These are phyloP conservation scores for Linaria vulgaris DNA, from an alignment of 257 asterid species.

Conservation along the genomic window DNA sequence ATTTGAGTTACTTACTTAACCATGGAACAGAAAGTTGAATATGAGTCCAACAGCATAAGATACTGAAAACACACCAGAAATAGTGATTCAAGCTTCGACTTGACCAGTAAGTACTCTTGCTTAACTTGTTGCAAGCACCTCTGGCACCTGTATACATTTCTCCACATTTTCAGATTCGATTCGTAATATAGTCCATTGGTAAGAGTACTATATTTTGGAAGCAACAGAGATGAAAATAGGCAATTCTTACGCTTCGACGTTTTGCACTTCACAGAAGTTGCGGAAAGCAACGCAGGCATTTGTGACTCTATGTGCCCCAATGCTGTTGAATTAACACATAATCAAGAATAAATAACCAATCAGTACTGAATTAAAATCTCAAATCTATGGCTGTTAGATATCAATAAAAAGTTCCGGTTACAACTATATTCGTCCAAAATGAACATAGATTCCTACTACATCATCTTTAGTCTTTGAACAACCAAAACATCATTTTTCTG, in stretches of 20 bases:
- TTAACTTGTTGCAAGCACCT: constrained; percentile 64
- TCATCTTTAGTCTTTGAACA: not conserved
- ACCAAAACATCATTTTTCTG: not conserved
- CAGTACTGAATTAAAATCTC: constrained; percentile 14
- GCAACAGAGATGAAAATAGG: not conserved
- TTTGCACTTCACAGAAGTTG: constrained; percentile 57
- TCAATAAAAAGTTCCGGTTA: constrained; percentile 10
- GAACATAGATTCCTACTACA: constrained; percentile 15
- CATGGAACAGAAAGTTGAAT: not conserved
- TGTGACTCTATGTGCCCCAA: constrained; percentile 81
- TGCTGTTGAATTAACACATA: constrained; percentile 38
- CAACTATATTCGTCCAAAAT: constrained; percentile 20
- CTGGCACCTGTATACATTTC: constrained; percentile 47
- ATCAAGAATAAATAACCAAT: not conserved
- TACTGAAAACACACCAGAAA: constrained; percentile 44
- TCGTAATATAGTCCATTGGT: not conserved
- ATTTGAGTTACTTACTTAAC: not conserved
- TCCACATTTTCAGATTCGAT: constrained; percentile 1
- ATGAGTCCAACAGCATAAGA: not conserved
- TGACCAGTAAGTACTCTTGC: constrained; percentile 76
- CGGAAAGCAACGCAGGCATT: constrained; percentile 65
- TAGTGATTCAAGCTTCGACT: constrained; percentile 61
- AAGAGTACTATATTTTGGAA: not conserved
- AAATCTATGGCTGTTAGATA: not conserved
- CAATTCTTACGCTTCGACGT: constrained; percentile 52